A percentile compares a stretch with the other conserved stretches of the same genome.
These are phyloP conservation scores for Meredithiella fracta DNA, from an alignment of 2,329 filamentous ascomycete genomes.

Conservation along the genomic window DNA sequence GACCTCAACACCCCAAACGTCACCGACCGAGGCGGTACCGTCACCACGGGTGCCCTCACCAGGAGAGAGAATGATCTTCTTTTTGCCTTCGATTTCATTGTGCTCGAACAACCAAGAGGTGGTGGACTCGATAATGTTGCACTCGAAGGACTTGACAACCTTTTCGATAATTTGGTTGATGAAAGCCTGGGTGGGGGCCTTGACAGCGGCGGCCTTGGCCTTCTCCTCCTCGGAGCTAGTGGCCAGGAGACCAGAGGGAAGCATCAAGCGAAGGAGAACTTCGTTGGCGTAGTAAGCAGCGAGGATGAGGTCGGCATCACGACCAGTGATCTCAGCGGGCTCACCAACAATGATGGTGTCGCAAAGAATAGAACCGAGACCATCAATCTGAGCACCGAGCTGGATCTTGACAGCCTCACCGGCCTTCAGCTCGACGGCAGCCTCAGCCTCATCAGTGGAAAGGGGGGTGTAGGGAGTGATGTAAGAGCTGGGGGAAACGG, in stretches of 20 bases:
- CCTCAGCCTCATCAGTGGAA: constrained; percentile 71
- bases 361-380: constrained; percentile 90
- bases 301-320: constrained; percentile 71
- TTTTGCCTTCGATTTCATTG: constrained; percentile 92
- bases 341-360: constrained; percentile 67
- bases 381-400: constrained; percentile 96
- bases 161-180: constrained; percentile 83
- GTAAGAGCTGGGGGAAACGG: constrained; percentile 82
- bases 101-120: constrained; percentile 93
- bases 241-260: constrained; percentile 75
- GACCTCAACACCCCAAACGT: constrained; percentile 96
- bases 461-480: constrained; percentile 95
- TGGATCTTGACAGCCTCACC: constrained; percentile 93
- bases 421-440: constrained; percentile 59
- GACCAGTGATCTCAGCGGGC: constrained; percentile 51
- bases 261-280: constrained; percentile 74
- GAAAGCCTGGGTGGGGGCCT: constrained; percentile 68
- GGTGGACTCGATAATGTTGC: constrained; percentile 90
- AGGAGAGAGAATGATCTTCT: constrained; percentile 91
- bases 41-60: constrained; percentile 82
- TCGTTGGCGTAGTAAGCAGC: constrained; percentile 94
- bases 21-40: constrained; percentile 69
- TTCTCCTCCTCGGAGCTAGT: constrained; percentile 85
- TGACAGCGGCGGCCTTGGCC: constrained; percentile 70
- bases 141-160: constrained; percentile 77